Evolutionary conservation across 2,329 filamentous ascomycete genomes (phyloP).

Genomic region (Ramularia collo-cygni): DNA sequence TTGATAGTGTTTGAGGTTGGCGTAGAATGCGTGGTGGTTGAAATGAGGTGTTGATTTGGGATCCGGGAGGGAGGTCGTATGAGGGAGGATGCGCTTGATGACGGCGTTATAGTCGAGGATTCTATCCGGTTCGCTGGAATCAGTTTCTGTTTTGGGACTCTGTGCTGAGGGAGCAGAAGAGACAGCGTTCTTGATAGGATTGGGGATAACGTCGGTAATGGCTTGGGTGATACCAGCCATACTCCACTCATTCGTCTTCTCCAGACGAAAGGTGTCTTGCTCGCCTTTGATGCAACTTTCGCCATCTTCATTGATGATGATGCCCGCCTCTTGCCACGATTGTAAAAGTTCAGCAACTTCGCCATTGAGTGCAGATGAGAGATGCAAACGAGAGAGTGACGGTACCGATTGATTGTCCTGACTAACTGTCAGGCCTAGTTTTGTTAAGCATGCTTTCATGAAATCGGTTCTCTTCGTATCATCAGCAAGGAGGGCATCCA

Average conservation of each 20-base stretch:
- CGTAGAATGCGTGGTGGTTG: slow-evolving; percentile 73
- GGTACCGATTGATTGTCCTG: slow-evolving; percentile 63
- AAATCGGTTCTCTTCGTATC: slow-evolving; percentile 67
- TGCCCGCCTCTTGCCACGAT: slow-evolving; percentile 60
- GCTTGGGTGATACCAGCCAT: slow-evolving; percentile 25
- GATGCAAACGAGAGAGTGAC: slow-evolving; percentile 72
- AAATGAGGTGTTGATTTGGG: slow-evolving; percentile 75
- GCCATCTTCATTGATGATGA: slow-evolving; percentile 44
- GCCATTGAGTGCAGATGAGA: slow-evolving; percentile 61
- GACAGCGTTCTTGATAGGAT: slow-evolving; percentile 15
- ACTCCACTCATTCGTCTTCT: slow-evolving; percentile 51
- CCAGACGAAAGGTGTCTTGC: slow-evolving; percentile 69
- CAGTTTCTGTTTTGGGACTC: slow-evolving; percentile 25
- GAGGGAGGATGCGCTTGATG: slow-evolving; percentile 65
- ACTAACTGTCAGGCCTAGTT: slow-evolving; percentile 74
- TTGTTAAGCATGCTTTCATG: slow-evolving; percentile 68
- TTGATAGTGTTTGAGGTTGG: slow-evolving; percentile 63
- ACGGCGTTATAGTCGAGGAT: slow-evolving; percentile 64
- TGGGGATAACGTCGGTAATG: slow-evolving; percentile 20
- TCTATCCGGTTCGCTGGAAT: slow-evolving; percentile 38
- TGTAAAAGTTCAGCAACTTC: slow-evolving; percentile 63
- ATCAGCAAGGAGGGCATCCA: slow-evolving; percentile 60
- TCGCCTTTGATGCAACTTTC: slow-evolving; percentile 71
- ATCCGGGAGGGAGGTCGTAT: slow-evolving; percentile 61
- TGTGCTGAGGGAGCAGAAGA: slow-evolving; percentile 6